Percentiles rank a stretch among this genome's conserved stretches.
Evolutionary conservation across 768 basidiomycete genomes (phyloP).

Genomic region (Pleurotus giganteus): DNA sequence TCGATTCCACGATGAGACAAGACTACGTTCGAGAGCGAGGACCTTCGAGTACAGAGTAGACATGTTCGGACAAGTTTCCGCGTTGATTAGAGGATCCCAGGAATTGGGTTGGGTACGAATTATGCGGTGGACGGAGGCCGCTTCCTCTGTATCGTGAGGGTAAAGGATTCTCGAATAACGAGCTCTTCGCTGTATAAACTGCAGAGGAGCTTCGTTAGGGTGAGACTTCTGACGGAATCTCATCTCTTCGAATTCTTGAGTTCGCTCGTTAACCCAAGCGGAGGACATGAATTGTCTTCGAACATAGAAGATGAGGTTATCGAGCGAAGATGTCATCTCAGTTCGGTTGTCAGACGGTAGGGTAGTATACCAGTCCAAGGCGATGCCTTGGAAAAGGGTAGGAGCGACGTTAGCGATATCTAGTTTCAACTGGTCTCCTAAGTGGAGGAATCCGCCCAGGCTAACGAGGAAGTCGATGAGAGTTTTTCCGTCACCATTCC

Average conservation of each 20-base stretch:
- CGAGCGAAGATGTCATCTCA: neutral
- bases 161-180: neutral
- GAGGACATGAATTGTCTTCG: constrained; percentile 15
- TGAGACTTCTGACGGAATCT: constrained; percentile 6
- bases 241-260: constrained; percentile 16
- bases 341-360: neutral
- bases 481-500: constrained; percentile 3
- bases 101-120: neutral
- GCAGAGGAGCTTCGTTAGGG: neutral
- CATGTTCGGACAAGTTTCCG: neutral
- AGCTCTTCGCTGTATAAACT: neutral
- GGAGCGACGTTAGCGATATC: constrained; percentile 6
- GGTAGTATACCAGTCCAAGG: constrained; percentile 1
- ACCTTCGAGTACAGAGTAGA: neutral
- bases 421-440: neutral
- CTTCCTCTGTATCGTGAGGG: neutral
- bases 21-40: neutral
- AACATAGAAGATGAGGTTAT: constrained; percentile 8
- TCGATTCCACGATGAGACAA: neutral
- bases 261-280: constrained; percentile 7
- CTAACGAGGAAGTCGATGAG: neutral
- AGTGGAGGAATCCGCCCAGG: neutral
- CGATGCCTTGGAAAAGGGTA: neutral
- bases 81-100: neutral
- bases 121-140: neutral